phyloP scores from a whole-genome alignment of 768 basidiomycete genomes.

The Terana coerulea region DNA sequence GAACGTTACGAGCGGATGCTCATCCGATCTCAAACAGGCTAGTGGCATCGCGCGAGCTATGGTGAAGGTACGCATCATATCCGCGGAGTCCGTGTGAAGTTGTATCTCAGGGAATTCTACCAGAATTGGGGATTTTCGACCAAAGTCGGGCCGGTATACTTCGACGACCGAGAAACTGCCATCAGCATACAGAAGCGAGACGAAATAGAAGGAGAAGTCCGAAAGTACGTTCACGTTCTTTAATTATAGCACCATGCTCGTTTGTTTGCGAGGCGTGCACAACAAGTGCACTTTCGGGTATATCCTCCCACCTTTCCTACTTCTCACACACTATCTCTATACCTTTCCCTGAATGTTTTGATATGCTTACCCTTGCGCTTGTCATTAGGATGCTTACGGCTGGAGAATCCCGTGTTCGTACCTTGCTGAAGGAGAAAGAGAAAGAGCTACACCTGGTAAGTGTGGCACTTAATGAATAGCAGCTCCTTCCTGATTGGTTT shows the following conservation, averaged over 20 bases:
- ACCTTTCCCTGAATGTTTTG: not conserved
- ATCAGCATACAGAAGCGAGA: conserved; percentile 75
- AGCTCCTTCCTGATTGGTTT: too few relatives aligned
- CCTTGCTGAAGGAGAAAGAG: conserved; percentile 38
- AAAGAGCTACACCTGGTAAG: conserved; percentile 44
- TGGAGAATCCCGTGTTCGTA: conserved; percentile 37
- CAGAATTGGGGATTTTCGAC: conserved; percentile 77
- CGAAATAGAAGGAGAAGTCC: conserved; percentile 86
- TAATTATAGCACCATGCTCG: not conserved
- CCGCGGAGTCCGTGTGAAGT: not conserved
- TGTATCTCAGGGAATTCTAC: not conserved
- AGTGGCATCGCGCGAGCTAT: conserved; percentile 78
- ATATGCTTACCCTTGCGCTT: not conserved
- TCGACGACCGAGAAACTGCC: conserved; percentile 65
- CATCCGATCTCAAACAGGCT: conserved; percentile 80
- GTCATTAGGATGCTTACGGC: conserved; percentile 46
- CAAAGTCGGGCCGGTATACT: conserved; percentile 80
- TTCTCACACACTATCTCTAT: conserved; percentile 3
- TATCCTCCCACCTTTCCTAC: not conserved
- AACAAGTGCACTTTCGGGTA: not conserved
- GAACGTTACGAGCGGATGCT: conserved; percentile 88
- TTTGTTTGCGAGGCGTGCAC: not conserved
- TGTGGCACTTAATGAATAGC: conserved; percentile 22
- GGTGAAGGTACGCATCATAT: conserved; percentile 68
- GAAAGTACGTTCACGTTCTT: conserved; percentile 50